A percentile compares a stretch with the other conserved stretches of the same genome.
Evolutionary conservation across 2,329 filamentous ascomycete species (phyloP).

Genomic region (Talaromyces sp.): DNA sequence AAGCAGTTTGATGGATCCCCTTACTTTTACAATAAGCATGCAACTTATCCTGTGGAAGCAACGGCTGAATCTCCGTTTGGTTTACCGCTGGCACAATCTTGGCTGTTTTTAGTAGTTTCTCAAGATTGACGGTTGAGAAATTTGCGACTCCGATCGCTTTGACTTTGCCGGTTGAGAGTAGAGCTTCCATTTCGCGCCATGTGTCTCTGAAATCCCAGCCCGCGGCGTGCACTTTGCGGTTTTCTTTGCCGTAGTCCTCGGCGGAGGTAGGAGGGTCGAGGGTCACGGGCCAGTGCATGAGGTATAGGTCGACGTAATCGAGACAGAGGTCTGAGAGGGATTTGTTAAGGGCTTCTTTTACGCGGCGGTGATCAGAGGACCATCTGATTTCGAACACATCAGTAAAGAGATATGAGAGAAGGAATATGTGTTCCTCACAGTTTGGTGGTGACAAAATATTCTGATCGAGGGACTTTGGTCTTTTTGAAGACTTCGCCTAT

Average conservation of each 20-base stretch:
- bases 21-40: constrained; percentile 31
- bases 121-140: constrained; percentile 31
- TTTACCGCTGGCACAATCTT: constrained; percentile 31
- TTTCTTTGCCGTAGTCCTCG: constrained; percentile 44
- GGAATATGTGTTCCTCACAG: neutral
- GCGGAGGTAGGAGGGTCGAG: constrained; percentile 36
- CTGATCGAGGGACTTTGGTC: constrained; percentile 44
- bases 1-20: constrained; percentile 39
- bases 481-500: constrained; percentile 49
- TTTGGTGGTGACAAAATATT: constrained; percentile 57
- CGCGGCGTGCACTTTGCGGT: constrained; percentile 40
- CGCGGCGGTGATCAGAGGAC: constrained; percentile 32
- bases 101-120: constrained; percentile 24
- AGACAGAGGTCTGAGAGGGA: constrained; percentile 26
- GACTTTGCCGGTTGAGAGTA: constrained; percentile 19
- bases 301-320: constrained; percentile 12
- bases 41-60: constrained; percentile 32
- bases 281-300: constrained; percentile 25
- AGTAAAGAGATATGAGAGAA: neutral
- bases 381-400: constrained; percentile 21
- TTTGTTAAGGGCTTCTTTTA: constrained; percentile 18
- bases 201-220: constrained; percentile 12
- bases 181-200: constrained; percentile 14
- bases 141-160: constrained; percentile 34
- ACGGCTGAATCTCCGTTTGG: constrained; percentile 34